Percentiles rank a stretch among this genome's conserved stretches.
Conservation (phyloP, 2,329 filamentous ascomycete genomes). For the Cordyceps pruinosa region DNA sequence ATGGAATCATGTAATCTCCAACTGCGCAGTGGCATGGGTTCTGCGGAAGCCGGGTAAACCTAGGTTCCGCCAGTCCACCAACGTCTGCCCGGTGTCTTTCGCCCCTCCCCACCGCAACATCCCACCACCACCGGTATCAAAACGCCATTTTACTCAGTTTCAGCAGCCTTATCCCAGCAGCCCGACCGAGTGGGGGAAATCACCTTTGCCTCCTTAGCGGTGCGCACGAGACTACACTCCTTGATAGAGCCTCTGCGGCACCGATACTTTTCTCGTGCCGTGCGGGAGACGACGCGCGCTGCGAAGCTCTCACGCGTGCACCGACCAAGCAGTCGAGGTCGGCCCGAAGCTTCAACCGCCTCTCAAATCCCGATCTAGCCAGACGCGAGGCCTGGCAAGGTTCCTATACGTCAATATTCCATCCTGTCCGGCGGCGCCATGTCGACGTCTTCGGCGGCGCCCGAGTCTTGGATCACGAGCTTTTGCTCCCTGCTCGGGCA, state of each 20-base stretch:
- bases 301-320: conserved; percentile 3
- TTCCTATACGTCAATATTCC: background rate
- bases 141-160: conserved; percentile 9
- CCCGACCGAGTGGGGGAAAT: background rate
- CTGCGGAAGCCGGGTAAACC: conserved; percentile 13
- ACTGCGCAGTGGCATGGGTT: background rate
- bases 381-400: background rate
- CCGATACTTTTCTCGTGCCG: background rate
- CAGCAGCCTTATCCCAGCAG: conserved; percentile 11
- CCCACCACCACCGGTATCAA: conserved; percentile 9
- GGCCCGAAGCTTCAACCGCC: background rate
- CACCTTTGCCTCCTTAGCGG: background rate
- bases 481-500: conserved; percentile 94
- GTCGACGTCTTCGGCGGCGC: conserved; percentile 54
- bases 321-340: background rate
- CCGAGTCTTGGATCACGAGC: conserved; percentile 95
- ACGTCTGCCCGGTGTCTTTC: conserved; percentile 3
- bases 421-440: conserved; percentile 28
- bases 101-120: conserved; percentile 14
- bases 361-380: background rate
- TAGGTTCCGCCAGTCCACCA: conserved; percentile 9
- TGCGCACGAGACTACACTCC: background rate
- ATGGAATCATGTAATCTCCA: background rate
- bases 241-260: background rate
- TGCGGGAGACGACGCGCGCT: conserved; percentile 8